These are phyloP conservation scores for Strigomonas galati DNA, from an alignment of 208 protist species.

Conservation along the genomic window DNA sequence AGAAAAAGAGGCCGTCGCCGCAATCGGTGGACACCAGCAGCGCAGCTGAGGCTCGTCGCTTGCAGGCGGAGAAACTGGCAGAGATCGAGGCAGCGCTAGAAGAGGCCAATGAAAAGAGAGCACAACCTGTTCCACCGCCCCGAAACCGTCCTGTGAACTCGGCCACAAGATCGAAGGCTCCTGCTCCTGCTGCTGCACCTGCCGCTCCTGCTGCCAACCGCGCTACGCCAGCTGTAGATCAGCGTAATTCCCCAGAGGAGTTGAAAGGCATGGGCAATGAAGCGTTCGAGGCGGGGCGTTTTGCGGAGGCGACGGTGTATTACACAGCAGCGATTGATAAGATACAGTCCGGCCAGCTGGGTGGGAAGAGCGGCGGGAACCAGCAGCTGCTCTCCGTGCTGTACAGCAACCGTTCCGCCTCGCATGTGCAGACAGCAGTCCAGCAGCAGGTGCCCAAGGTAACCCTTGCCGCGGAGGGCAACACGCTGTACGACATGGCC, in stretches of 20 bases:
- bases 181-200: neutral
- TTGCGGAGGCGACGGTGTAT: slow-evolving; percentile 60
- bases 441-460: slow-evolving; percentile 76
- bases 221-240: neutral
- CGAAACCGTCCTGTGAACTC: neutral
- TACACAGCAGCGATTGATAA: slow-evolving; percentile 87
- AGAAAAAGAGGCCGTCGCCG: neutral
- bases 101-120: neutral
- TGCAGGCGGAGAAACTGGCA: neutral
- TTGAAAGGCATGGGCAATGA: slow-evolving; percentile 89
- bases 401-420: slow-evolving; percentile 94
- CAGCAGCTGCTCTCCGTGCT: slow-evolving; percentile 68
- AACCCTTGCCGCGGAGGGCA: slow-evolving; percentile 37
- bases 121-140: neutral
- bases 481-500: slow-evolving; percentile 47
- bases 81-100: neutral
- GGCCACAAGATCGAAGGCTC: no score
- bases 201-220: neutral
- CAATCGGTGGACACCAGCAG: neutral
- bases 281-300: slow-evolving; percentile 80
- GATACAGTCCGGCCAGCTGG: slow-evolving; percentile 11
- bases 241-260: slow-evolving; percentile 32
- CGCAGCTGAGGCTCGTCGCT: neutral
- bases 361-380: neutral
- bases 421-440: slow-evolving; percentile 70